Conservation (phyloP, 2,329 filamentous ascomycete genomes). For the Monosporascus sp. region DNA sequence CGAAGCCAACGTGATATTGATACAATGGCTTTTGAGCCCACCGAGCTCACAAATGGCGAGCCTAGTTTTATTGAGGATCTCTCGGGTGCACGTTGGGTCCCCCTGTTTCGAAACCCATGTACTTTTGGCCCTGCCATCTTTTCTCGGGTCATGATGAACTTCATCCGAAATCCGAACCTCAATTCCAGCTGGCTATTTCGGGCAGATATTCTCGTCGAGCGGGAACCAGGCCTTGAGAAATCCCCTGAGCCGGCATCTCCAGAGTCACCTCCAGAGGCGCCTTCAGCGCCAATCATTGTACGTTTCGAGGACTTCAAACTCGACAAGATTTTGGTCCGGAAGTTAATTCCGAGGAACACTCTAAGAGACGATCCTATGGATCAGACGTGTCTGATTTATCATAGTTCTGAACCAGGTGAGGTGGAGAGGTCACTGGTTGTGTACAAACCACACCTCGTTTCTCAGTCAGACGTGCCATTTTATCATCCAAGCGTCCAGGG, state of each 20-base stretch:
- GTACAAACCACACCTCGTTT: conserved; percentile 69
- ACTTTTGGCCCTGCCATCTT: conserved; percentile 61
- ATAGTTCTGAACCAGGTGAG: conserved; percentile 23
- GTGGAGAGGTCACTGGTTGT: conserved; percentile 54
- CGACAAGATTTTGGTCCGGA: conserved; percentile 65
- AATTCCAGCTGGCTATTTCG: conserved; percentile 74
- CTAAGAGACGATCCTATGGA: conserved; percentile 68
- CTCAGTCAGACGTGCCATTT: conserved; percentile 65
- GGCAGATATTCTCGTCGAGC: conserved; percentile 65
- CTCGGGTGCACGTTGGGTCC: conserved; percentile 41
- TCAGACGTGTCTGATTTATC: conserved; percentile 77
- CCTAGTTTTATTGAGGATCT: conserved; percentile 30
- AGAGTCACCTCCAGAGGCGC: conserved; percentile 17
- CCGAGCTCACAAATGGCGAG: conserved; percentile 27
- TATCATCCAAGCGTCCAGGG: conserved; percentile 78
- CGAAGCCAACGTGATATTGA: conserved; percentile 1
- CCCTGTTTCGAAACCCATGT: conserved; percentile 52
- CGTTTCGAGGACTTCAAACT: conserved; percentile 43
- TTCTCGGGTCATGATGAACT: conserved; percentile 62
- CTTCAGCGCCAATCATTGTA: conserved; percentile 30
- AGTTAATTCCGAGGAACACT: conserved; percentile 76
- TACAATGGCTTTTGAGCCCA: conserved; percentile 30
- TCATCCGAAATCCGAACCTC: conserved; percentile 74
- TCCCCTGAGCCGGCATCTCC: conserved; percentile 20
- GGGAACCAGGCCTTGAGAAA: conserved; percentile 28